phyloP scores from a whole-genome alignment of 2,329 filamentous ascomycete genomes.

The Fulvia fulva region DNA sequence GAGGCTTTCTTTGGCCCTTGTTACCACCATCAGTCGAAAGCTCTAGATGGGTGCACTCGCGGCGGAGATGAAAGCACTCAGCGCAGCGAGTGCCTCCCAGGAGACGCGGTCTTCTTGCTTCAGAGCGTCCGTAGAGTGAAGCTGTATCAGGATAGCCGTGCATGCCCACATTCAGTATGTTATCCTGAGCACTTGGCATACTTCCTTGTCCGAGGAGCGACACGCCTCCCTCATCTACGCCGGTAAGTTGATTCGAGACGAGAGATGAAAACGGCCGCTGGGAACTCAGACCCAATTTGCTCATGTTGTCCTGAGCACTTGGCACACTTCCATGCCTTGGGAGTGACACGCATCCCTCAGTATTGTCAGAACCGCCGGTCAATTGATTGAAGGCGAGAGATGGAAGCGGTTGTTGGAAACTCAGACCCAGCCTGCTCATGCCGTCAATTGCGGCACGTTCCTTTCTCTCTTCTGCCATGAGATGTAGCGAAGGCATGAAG shows the following conservation, averaged over 20 bases:
- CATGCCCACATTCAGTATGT: not conserved
- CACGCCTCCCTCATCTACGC: not conserved
- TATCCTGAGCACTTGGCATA: not conserved
- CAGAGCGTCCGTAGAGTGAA: not conserved
- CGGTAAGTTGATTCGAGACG: no score
- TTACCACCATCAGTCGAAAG: not conserved
- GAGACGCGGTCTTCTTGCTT: not conserved
- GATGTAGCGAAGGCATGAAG: not conserved
- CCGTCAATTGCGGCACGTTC: not conserved
- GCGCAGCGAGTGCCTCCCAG: not conserved
- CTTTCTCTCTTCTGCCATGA: not conserved
- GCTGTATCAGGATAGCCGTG: not conserved
- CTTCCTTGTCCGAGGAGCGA: not conserved
- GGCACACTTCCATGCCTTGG: no score
- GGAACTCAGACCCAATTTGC: not conserved
- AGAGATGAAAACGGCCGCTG: not conserved
- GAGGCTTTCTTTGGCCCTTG: no score
- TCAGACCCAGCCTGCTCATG: not conserved
- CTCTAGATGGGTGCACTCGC: not conserved
- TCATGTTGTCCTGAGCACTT: not conserved
- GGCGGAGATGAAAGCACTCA: not conserved
- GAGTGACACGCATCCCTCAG: no score
- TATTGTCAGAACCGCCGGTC: no score
- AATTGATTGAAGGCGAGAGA: not conserved
- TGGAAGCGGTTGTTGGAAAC: not conserved